A percentile compares a stretch with the other conserved stretches of the same genome.
These are phyloP conservation scores for Penicillium sp. DNA, from an alignment of 2,329 filamentous ascomycete genomes.

Conservation along the genomic window DNA sequence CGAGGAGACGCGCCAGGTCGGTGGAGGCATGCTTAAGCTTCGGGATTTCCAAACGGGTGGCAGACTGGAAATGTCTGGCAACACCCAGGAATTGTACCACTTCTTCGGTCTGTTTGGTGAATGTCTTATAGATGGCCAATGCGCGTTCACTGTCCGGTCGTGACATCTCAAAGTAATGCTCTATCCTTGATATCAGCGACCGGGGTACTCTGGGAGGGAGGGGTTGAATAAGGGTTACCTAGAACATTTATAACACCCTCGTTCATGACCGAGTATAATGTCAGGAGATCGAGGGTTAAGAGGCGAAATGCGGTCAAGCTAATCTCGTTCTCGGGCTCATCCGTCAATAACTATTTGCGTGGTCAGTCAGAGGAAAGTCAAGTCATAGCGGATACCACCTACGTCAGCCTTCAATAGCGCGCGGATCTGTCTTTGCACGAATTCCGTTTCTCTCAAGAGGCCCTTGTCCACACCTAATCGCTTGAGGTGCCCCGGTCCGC, in stretches of 20 bases:
- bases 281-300: conserved; percentile 84
- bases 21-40: conserved; percentile 97
- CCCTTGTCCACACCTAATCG: conserved; percentile 89
- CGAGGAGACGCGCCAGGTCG: conserved; percentile 82
- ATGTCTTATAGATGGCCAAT: conserved; percentile 87
- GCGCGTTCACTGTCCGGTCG: conserved; percentile 90
- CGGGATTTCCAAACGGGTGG: conserved; percentile 90
- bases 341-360: conserved; percentile 71
- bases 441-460: conserved; percentile 85
- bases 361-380: conserved; percentile 11
- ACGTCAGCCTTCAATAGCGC: conserved; percentile 89
- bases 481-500: conserved; percentile 81
- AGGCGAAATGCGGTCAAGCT: conserved; percentile 91
- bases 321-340: conserved; percentile 94
- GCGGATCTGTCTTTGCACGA: conserved; percentile 83
- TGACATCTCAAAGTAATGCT: conserved; percentile 98
- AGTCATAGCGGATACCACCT: conserved; percentile 41
- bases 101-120: conserved; percentile 87
- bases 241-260: conserved; percentile 97
- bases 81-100: conserved; percentile 89
- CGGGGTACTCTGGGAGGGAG: too few species aligned
- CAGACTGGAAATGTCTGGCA: conserved; percentile 87
- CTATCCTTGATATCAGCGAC: conserved; percentile 50
- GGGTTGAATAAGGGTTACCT: conserved; percentile 56
- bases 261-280: conserved; percentile 92